Evolutionary conservation across 768 basidiomycete genomes (phyloP).

Genomic region (Asterophora parasitica): DNA sequence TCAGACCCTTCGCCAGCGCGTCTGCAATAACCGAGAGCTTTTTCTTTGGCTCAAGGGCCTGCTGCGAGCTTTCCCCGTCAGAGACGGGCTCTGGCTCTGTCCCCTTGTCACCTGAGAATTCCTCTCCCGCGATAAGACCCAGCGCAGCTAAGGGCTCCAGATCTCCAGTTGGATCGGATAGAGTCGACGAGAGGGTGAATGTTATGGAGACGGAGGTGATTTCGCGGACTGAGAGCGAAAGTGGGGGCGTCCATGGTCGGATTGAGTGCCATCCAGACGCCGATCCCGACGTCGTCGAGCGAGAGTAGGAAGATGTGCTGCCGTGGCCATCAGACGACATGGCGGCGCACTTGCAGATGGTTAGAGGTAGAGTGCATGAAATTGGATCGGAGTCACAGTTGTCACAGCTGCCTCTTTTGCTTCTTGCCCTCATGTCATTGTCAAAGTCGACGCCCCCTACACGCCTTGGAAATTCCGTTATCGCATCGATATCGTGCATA

Average conservation of each 20-base stretch:
- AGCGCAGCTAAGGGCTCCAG: conserved; percentile 41
- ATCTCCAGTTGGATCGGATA: conserved; percentile 33
- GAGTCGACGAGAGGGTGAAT: conserved; percentile 61
- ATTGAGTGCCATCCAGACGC: conserved; percentile 60
- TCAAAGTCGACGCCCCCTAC: not conserved
- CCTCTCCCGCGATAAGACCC: conserved; percentile 28
- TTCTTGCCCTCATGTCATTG: not conserved
- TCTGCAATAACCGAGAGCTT: conserved; percentile 51
- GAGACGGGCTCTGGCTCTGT: conserved; percentile 33
- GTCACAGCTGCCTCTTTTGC: too few relatives aligned
- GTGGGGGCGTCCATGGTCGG: conserved; percentile 69
- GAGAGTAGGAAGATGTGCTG: conserved; percentile 7
- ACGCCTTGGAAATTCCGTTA: not conserved
- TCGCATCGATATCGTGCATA: not conserved
- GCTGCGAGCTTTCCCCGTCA: conserved; percentile 24
- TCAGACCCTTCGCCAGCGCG: conserved; percentile 67
- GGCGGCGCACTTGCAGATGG: too few relatives aligned
- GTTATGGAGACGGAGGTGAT: conserved; percentile 84
- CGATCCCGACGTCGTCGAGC: too few relatives aligned
- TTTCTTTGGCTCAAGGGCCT: conserved; percentile 21
- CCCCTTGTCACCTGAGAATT: conserved; percentile 26
- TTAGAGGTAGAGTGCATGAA: too few relatives aligned
- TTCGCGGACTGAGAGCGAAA: conserved; percentile 70
- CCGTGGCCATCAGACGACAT: conserved; percentile 25
- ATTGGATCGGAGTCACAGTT: not conserved